A percentile compares a stretch with the other conserved stretches of the same genome.
Evolutionary conservation across 345 rosid genomes (phyloP).

Genomic region (Schrenkiella parvula): DNA sequence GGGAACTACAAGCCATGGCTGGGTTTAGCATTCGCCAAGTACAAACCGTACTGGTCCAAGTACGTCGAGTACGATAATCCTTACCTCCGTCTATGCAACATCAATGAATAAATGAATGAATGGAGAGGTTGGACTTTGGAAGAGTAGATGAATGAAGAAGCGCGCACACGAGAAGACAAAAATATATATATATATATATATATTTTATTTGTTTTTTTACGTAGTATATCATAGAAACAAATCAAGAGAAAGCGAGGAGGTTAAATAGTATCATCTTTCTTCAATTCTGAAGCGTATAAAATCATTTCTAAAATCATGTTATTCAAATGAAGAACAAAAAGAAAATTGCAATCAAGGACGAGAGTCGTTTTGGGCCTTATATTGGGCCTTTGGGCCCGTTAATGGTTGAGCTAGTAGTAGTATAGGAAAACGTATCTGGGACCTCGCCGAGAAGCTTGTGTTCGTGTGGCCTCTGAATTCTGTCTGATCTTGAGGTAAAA

Average conservation of each 20-base stretch:
- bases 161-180: neutral
- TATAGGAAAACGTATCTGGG: too few species aligned
- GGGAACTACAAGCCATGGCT: conserved; percentile 99
- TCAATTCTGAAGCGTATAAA: neutral
- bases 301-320: neutral
- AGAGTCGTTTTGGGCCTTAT: too few species aligned
- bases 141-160: neutral
- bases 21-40: conserved; percentile 81
- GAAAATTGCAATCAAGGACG: neutral
- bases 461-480: neutral
- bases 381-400: too few species aligned
- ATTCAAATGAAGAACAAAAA: neutral
- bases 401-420: too few species aligned
- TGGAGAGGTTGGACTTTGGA: neutral
- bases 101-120: conserved; percentile 24
- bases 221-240: neutral
- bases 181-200: neutral
- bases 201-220: neutral
- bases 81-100: conserved; percentile 65
- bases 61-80: conserved; percentile 67
- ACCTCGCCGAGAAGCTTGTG: too few species aligned
- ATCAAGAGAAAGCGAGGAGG: neutral
- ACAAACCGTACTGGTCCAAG: conserved; percentile 84
- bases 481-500: neutral
- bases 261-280: neutral